Evolutionary conservation across 1,284 basidiomycete species (phyloP).

Genomic region (Termitomyces sp.): DNA sequence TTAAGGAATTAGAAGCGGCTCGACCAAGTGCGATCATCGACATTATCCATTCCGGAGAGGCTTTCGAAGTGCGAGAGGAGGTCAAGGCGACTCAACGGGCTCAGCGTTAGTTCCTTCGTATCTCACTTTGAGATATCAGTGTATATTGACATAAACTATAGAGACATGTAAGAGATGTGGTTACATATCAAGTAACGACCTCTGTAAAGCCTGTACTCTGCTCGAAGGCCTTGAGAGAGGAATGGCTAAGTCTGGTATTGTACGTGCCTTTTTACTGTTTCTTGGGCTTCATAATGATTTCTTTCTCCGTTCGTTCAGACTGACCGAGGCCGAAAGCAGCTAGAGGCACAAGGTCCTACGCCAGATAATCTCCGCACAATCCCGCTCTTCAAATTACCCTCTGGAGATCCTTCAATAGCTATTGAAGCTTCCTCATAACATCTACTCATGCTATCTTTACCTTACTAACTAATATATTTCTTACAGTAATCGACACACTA

Average conservation of each 20-base stretch:
- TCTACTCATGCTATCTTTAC: not conserved
- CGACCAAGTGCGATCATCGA: constrained; percentile 95
- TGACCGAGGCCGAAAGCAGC: constrained; percentile 55
- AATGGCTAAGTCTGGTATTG: constrained; percentile 60
- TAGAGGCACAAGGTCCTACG: constrained; percentile 54
- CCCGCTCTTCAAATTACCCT: constrained; percentile 49
- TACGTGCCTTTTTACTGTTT: constrained; percentile 36
- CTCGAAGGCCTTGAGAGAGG: constrained; percentile 89
- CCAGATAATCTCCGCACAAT: constrained; percentile 62
- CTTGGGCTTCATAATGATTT: constrained; percentile 8
- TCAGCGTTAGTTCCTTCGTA: constrained; percentile 55
- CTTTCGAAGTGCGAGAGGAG: constrained; percentile 76
- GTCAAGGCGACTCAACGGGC: constrained; percentile 72
- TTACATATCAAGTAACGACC: constrained; percentile 87
- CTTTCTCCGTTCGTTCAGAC: constrained; percentile 36
- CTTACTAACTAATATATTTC: not conserved
- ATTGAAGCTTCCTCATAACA: constrained; percentile 29
- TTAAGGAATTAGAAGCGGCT: constrained; percentile 94
- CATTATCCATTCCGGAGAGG: constrained; percentile 95
- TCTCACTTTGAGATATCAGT: not conserved
- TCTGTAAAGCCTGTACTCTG: constrained; percentile 91
- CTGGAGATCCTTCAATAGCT: constrained; percentile 28
- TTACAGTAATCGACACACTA: not conserved
- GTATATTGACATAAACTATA: constrained; percentile 26
- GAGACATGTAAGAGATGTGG: constrained; percentile 88